Base-by-base conservation (phyloP, 1,284 basidiomycete species). In the Boletus semigastroideus region DNA sequence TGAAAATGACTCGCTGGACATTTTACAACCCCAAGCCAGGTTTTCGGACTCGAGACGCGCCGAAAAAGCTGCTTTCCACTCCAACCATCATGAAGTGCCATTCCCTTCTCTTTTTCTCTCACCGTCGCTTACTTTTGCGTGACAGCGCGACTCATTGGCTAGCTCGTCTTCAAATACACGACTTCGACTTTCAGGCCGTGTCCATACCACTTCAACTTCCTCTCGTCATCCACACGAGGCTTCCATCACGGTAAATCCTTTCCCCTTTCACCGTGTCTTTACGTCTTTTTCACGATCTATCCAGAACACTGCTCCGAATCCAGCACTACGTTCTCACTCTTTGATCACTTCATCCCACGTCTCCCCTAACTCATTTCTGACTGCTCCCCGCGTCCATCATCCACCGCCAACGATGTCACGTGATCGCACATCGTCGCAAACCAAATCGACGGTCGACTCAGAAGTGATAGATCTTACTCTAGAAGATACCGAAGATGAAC, bases 381-480 rank as follows among this genome's bases (percentile, higher is more conserved):
- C 25, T 53, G 6, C 34, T 39, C 52, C 51, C 38, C 49, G 50
- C 10, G 20, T 42, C 41, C 48, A 48, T 36, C 44, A 45, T 13
- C 19, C 39, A 16, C 60, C 11, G 31, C 41, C 8, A n/a, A 13
- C 41, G 11, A 51, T 53, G 17, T 53, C 51, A 28, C 42, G 25
- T 20, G 33, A 42, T 39, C 45, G 25, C 16, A 19, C 14, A 20
- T 31, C 19, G 13, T 43, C 14, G 9, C 44, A 33, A 33, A 20
- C 40, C 28, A 12, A 36, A 17, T 42, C 48, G 3, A 51, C 40
- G 25, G 38, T n/a, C 5, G 11, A 55, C 5, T 46, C 53, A 8
- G 56, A 56, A 1, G 48, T 63, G 4, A 63, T 63, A 56, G 62
- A 65, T 52, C 66, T 61, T 47, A 66, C 63, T 31, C 13, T 49